Evolutionary conservation across 164 flowering plant species (phyloP).

Genomic region (Umbellularia californica): DNA sequence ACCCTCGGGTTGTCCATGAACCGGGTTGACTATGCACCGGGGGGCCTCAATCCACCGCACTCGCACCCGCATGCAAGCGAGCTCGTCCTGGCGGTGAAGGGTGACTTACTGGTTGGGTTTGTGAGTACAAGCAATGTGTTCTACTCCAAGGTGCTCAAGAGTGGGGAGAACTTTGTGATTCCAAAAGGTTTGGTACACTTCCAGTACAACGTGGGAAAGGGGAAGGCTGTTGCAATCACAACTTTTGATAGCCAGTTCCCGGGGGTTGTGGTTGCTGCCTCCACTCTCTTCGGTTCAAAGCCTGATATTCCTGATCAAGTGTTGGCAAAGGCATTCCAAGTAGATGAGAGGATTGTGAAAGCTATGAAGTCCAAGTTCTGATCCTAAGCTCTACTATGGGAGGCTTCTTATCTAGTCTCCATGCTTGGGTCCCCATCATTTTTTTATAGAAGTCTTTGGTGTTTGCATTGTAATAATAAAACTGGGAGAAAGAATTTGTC

Average conservation of each 20-base stretch:
- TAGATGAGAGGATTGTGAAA: slow-evolving; percentile 29
- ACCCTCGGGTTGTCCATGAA: slow-evolving; percentile 72
- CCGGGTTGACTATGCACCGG: slow-evolving; percentile 48
- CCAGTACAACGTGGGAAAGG: slow-evolving; percentile 51
- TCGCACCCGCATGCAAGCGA: slow-evolving; percentile 65
- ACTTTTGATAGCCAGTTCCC: slow-evolving; percentile 69
- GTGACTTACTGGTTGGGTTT: slow-evolving; percentile 56
- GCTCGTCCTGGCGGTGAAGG: slow-evolving; percentile 39
- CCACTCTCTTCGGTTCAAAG: slow-evolving; percentile 43
- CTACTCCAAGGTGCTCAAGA: slow-evolving; percentile 42
- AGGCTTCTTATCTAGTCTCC: background rate
- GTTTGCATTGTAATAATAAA: background rate
- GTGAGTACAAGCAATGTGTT: slow-evolving; percentile 44
- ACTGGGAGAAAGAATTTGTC: background rate
- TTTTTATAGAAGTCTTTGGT: background rate
- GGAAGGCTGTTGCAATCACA: slow-evolving; percentile 41
- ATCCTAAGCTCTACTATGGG: slow-evolving; percentile 9
- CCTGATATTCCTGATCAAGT: slow-evolving; percentile 56
- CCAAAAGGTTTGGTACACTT: slow-evolving; percentile 69
- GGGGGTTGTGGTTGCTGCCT: slow-evolving; percentile 29
- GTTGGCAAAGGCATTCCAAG: slow-evolving; percentile 45
- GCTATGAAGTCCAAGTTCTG: slow-evolving; percentile 40
- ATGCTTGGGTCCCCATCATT: background rate
- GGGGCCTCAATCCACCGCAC: slow-evolving; percentile 63
- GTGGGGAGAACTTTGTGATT: slow-evolving; percentile 60